These are phyloP conservation scores for Annulohypoxylon bovei DNA, from an alignment of 495 filamentous ascomycete species.

Conservation along the genomic window DNA sequence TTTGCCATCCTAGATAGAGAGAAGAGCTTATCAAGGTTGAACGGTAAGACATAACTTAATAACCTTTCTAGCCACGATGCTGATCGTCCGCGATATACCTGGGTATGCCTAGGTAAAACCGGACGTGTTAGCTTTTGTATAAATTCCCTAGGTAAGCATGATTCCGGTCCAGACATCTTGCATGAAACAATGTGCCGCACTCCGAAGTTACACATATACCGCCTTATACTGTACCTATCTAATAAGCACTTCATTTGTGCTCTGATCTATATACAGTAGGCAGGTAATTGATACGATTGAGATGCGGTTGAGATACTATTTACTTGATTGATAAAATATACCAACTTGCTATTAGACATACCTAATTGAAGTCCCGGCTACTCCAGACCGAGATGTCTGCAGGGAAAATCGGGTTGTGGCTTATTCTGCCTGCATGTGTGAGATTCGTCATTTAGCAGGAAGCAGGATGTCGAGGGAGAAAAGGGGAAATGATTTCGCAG, in stretches of 20 bases:
- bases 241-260: too few relatives aligned
- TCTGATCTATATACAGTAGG: too few relatives aligned
- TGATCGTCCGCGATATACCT: background rate
- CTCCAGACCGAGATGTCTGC: background rate
- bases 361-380: background rate
- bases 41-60: background rate
- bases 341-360: too few relatives aligned
- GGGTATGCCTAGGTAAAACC: background rate
- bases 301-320: background rate
- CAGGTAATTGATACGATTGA: background rate
- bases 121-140: background rate
- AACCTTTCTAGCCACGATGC: background rate
- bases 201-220: constrained; percentile 13
- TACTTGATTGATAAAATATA: background rate
- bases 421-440: background rate
- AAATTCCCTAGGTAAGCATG: background rate
- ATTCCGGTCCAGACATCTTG: background rate
- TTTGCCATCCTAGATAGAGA: background rate
- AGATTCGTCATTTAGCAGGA: background rate
- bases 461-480: background rate
- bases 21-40: background rate
- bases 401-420: background rate
- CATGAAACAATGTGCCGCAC: background rate
- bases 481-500: background rate
- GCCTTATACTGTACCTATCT: too few relatives aligned